These are phyloP conservation scores for Hypoxylon trugodes DNA, from an alignment of 495 filamentous ascomycete genomes.

Conservation along the genomic window DNA sequence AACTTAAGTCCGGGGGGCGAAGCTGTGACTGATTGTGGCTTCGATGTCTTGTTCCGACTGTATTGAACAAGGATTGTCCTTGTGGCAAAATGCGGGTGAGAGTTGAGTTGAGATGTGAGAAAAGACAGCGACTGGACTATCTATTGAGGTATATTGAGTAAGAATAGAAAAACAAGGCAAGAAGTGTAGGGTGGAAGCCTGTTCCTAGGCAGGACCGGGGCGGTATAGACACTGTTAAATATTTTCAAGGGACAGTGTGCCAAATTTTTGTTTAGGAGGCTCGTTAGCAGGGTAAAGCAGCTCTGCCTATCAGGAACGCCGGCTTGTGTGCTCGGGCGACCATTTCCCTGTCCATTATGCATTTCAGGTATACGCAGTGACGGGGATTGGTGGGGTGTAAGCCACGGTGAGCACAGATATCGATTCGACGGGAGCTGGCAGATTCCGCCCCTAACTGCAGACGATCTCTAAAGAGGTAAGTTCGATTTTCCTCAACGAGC, in stretches of 20 bases:
- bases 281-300: slow-evolving; percentile 22
- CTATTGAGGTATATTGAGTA: background rate
- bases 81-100: slow-evolving; percentile 22
- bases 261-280: slow-evolving; percentile 26
- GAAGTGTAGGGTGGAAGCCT: slow-evolving; percentile 15
- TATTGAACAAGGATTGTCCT: slow-evolving; percentile 20
- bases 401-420: slow-evolving; percentile 35
- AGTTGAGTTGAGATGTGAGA: slow-evolving; percentile 4
- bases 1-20: background rate
- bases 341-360: slow-evolving; percentile 37
- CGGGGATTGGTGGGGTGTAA: slow-evolving; percentile 39
- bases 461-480: slow-evolving; percentile 30
- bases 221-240: slow-evolving; percentile 33
- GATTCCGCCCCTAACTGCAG: slow-evolving; percentile 25
- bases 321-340: slow-evolving; percentile 36
- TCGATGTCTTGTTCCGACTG: slow-evolving; percentile 4
- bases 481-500: background rate
- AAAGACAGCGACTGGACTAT: background rate
- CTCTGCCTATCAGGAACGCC: slow-evolving; percentile 37
- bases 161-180: slow-evolving; percentile 20
- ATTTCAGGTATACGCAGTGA: slow-evolving; percentile 26
- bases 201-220: background rate
- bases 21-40: slow-evolving; percentile 7
- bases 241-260: slow-evolving; percentile 16
- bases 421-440: slow-evolving; percentile 38